Evolutionary conservation across 805 yeast species (phyloP).

Genomic region (Komagataella pseudopastoris): DNA sequence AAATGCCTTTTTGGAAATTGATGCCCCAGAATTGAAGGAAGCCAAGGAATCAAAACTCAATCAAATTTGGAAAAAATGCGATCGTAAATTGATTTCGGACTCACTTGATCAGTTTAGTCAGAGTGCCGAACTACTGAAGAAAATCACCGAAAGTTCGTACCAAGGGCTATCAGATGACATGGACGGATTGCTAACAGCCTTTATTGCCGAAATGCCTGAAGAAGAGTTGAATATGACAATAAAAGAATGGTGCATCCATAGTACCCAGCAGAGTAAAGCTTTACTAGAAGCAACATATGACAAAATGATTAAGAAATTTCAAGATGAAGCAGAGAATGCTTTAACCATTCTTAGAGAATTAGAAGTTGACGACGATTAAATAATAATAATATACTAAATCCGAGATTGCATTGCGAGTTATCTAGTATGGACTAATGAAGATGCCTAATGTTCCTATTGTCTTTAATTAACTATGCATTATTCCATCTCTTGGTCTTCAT

Average conservation of each 20-base stretch:
- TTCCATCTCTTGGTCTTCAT: conserved; percentile 1
- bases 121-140: not conserved
- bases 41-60: not conserved
- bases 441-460: not conserved
- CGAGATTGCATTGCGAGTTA: not conserved
- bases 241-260: conserved; percentile 51
- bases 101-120: not conserved
- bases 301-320: conserved; percentile 32
- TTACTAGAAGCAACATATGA: conserved; percentile 32
- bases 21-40: not conserved
- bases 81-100: not conserved
- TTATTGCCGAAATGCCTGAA: conserved; percentile 57
- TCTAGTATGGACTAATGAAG: not conserved
- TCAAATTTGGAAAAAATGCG: not conserved
- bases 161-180: conserved; percentile 40
- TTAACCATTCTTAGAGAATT: conserved; percentile 10
- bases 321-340: conserved; percentile 36
- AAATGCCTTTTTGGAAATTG: not conserved
- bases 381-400: not conserved
- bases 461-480: not conserved
- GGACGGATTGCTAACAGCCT: conserved; percentile 51
- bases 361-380: not conserved
- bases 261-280: conserved; percentile 39
- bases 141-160: conserved; percentile 7
- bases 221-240: conserved; percentile 57